Percentiles rank a stretch among this genome's conserved stretches.
These are phyloP conservation scores for Sutorius australiensis DNA, from an alignment of 768 basidiomycete genomes.

Conservation along the genomic window DNA sequence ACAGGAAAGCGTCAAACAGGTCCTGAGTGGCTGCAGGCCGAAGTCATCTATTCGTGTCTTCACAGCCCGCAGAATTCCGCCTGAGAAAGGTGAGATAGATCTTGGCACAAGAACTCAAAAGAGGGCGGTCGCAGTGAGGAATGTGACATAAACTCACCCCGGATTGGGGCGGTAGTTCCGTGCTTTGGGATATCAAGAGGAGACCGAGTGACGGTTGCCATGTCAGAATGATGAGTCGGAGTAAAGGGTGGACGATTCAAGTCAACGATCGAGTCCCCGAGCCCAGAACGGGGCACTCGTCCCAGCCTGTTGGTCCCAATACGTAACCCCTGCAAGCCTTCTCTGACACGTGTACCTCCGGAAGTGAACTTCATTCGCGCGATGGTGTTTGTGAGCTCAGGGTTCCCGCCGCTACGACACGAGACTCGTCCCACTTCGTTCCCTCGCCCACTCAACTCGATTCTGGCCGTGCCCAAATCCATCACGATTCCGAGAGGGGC, in stretches of 20 bases:
- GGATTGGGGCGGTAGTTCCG: constrained; percentile 12
- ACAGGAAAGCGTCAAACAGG: constrained; percentile 20
- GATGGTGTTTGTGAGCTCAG: constrained; percentile 11
- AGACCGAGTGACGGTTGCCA: constrained; percentile 23
- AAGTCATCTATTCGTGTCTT: constrained; percentile 26
- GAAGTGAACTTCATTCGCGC: constrained; percentile 22
- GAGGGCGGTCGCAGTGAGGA: constrained; percentile 12
- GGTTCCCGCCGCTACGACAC: constrained; percentile 12
- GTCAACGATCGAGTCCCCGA: constrained; percentile 27
- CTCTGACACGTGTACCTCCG: constrained; percentile 24
- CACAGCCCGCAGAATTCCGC: constrained; percentile 21
- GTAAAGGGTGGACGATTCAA: constrained; percentile 16
- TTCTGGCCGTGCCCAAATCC: constrained; percentile 9
- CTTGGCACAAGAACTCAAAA: constrained; percentile 12
- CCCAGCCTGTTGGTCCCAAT: constrained; percentile 20
- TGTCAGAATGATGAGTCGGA: constrained; percentile 13
- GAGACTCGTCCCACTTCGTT: constrained; percentile 16
- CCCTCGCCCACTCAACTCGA: constrained; percentile 3
- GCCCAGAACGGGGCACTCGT: constrained; percentile 21
- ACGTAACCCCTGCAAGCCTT: constrained; percentile 29
- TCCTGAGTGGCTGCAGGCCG: constrained; percentile 10
- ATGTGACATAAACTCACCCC: constrained; percentile 23
- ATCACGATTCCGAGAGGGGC: neutral
- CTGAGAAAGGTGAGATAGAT: constrained; percentile 24
- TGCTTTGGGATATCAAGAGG: constrained; percentile 1